phyloP scores from a whole-genome alignment of 129 eudicot genomes.

The Deinandra increscens region DNA sequence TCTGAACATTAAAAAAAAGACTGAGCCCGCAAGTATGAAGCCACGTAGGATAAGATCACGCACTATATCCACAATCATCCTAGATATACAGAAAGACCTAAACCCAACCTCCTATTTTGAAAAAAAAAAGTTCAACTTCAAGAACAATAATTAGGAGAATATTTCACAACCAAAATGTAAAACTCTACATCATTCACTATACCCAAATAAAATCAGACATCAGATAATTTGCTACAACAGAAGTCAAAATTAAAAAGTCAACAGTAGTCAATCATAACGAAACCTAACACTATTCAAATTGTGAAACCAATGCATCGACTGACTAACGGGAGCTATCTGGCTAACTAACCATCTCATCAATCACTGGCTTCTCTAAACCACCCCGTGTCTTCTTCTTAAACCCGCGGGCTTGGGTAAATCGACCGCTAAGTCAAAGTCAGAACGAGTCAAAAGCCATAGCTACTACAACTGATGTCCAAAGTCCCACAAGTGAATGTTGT shows the following conservation, averaged over 20 bases:
- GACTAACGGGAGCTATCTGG: too few species aligned
- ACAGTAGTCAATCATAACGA: background rate
- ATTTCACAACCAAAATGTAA: background rate
- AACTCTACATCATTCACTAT: conserved; percentile 17
- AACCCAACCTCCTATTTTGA: too few species aligned
- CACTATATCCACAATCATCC: too few species aligned
- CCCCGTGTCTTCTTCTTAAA: too few species aligned
- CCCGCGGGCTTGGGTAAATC: too few species aligned
- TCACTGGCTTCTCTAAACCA: background rate
- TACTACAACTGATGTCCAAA: conserved; percentile 41
- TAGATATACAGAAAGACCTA: too few species aligned
- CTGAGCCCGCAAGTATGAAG: too few species aligned
- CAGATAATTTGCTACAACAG: conserved; percentile 8
- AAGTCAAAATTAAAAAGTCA: background rate
- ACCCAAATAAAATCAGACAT: conserved; percentile 25
- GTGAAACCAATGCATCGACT: background rate
- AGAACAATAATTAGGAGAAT: too few species aligned
- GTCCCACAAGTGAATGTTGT: conserved; percentile 71
- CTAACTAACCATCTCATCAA: background rate
- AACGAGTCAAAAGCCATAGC: background rate
- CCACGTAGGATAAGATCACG: too few species aligned
- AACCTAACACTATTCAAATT: background rate
- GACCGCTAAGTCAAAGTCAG: background rate
- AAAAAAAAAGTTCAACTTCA: too few species aligned
- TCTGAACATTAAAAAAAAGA: too few species aligned